Evolutionary conservation across 2,329 filamentous ascomycete genomes (phyloP).

Genomic region (Furcasterigmium sp.): DNA sequence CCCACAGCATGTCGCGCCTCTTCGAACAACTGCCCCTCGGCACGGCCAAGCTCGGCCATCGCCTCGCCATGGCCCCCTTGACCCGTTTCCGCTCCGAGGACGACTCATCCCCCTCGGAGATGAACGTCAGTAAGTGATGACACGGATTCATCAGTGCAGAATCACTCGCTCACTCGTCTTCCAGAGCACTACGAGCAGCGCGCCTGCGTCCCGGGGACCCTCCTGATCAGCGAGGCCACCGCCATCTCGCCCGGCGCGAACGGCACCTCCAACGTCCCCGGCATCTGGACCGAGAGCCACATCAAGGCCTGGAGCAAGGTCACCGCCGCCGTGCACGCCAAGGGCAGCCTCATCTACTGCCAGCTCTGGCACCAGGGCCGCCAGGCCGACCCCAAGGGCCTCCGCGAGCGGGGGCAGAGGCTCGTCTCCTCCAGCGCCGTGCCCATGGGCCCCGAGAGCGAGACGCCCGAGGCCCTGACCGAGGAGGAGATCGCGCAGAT

Average conservation of each 20-base stretch:
- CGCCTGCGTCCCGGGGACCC: conserved; percentile 27
- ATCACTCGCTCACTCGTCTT: neutral
- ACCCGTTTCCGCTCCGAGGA: conserved; percentile 16
- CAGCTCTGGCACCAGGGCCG: conserved; percentile 64
- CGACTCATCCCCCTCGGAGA: conserved; percentile 8
- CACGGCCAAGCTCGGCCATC: conserved; percentile 10
- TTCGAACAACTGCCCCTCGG: conserved; percentile 13
- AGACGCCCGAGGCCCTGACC: conserved; percentile 58
- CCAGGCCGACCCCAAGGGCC: conserved; percentile 27
- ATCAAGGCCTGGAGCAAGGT: conserved; percentile 55
- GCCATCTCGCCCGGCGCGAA: conserved; percentile 42
- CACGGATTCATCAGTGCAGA: no score
- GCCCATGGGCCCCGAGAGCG: conserved; percentile 40
- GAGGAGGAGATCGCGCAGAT: conserved; percentile 59
- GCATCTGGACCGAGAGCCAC: conserved; percentile 52
- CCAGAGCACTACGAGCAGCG: conserved; percentile 22
- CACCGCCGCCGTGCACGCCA: conserved; percentile 57
- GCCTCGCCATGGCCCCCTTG: conserved; percentile 15
- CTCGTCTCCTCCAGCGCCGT: conserved; percentile 37
- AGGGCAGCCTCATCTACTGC: conserved; percentile 54
- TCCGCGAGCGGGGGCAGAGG: conserved; percentile 38
- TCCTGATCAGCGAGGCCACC: conserved; percentile 55
- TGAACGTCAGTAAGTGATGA: conserved; percentile 10
- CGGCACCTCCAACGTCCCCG: conserved; percentile 44
- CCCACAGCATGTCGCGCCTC: conserved; percentile 12